phyloP scores from a whole-genome alignment of 2,329 filamentous ascomycete species.

The Hirsutella thompsonii region DNA sequence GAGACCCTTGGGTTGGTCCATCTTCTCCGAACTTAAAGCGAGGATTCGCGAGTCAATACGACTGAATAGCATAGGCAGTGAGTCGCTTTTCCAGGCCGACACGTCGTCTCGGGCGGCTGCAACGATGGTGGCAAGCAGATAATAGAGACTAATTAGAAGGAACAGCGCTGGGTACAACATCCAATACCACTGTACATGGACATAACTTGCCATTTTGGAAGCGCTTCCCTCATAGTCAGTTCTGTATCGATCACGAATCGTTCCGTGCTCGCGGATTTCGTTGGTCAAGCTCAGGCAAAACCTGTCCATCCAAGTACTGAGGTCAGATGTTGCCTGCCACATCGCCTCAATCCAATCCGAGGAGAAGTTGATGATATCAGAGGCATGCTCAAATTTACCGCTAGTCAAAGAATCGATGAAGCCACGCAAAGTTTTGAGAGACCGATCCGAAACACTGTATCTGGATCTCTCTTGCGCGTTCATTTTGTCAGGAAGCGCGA shows the following conservation, averaged over 20 bases:
- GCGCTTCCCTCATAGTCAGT: conserved; percentile 16
- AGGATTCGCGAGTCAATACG: conserved; percentile 20
- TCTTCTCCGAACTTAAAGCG: conserved; percentile 15
- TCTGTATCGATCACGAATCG: conserved; percentile 4
- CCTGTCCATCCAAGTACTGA: conserved; percentile 18
- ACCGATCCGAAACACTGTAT: conserved; percentile 18
- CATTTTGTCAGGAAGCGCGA: conserved; percentile 16
- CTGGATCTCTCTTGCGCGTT: conserved; percentile 11
- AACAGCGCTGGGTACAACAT: conserved; percentile 20
- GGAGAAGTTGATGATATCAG: conserved; percentile 16
- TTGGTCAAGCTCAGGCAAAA: conserved; percentile 21
- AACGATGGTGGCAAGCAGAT: conserved; percentile 21
- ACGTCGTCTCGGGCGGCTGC: conserved; percentile 21
- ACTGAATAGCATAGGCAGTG: conserved; percentile 25
- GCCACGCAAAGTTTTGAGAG: conserved; percentile 15
- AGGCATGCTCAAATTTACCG: conserved; percentile 17
- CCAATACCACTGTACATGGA: conserved; percentile 23
- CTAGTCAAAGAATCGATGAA: conserved; percentile 19
- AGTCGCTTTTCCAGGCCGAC: conserved; percentile 23
- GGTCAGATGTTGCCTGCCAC: conserved; percentile 17
- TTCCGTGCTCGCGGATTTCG: conserved; percentile 20
- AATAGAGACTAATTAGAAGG: conserved; percentile 20
- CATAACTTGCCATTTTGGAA: conserved; percentile 15
- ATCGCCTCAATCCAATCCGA: conserved; percentile 25
- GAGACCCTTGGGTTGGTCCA: conserved; percentile 22